Percentiles rank a stretch among this genome's conserved stretches.
These are phyloP conservation scores for Phoenix dactylifera DNA, from an alignment of 176 grass and related monocot genomes.

Conservation along the genomic window DNA sequence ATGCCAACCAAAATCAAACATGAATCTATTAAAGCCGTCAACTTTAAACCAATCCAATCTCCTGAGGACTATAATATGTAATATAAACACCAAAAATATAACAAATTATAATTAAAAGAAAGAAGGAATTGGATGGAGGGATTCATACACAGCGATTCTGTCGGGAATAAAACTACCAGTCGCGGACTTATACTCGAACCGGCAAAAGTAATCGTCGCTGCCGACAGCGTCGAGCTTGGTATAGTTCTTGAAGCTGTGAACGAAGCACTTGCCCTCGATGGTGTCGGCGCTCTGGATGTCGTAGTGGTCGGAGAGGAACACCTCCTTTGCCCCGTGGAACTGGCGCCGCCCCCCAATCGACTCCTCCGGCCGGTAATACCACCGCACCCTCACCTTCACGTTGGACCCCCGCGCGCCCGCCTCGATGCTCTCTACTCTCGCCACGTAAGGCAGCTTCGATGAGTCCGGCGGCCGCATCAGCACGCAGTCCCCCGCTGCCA, in stretches of 20 bases:
- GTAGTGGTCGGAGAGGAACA: slow-evolving; percentile 4
- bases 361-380: slow-evolving; percentile 11
- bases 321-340: slow-evolving; percentile 17
- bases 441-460: slow-evolving; percentile 11
- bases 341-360: slow-evolving; percentile 11
- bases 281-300: not conserved
- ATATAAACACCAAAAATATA: too few relatives aligned
- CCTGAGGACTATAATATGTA: too few relatives aligned
- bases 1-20: too few relatives aligned
- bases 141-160: slow-evolving; percentile 18
- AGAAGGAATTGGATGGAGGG: not conserved
- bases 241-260: slow-evolving; percentile 17
- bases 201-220: slow-evolving; percentile 19
- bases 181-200: slow-evolving; percentile 16
- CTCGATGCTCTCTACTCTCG: slow-evolving; percentile 10
- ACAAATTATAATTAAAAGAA: too few relatives aligned
- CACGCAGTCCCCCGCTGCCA: slow-evolving; percentile 14
- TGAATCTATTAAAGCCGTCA: too few relatives aligned
- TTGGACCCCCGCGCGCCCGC: slow-evolving; percentile 17
- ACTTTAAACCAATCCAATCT: too few relatives aligned
- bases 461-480: slow-evolving; percentile 11
- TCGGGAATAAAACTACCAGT: slow-evolving; percentile 16
- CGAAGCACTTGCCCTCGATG: slow-evolving; percentile 2
- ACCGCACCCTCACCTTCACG: slow-evolving; percentile 11
- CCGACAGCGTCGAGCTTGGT: slow-evolving; percentile 18